Evolutionary conservation across 805 yeast species (phyloP).

Genomic region (Saturnispora kantuleensis): DNA sequence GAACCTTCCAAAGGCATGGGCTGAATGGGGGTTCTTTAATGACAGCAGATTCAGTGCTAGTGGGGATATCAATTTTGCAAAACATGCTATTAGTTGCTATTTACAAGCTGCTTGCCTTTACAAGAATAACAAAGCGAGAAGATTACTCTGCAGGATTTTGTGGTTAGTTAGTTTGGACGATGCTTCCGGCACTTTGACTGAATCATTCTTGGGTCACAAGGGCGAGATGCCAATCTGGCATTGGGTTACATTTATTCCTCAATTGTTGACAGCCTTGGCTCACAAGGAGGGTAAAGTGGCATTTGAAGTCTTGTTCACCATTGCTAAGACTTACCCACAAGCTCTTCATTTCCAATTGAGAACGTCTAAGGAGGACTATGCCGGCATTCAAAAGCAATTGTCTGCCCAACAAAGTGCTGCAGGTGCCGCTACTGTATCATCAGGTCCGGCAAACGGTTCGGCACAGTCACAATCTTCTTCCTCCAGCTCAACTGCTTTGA

Average conservation of each 20-base stretch:
- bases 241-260: slow-evolving; percentile 97
- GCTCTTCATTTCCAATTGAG: slow-evolving; percentile 93
- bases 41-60: slow-evolving; percentile 80
- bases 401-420: slow-evolving; percentile 23
- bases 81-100: slow-evolving; percentile 91
- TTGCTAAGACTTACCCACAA: slow-evolving; percentile 96
- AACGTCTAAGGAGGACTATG: slow-evolving; percentile 90
- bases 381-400: slow-evolving; percentile 70
- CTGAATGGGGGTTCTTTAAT: slow-evolving; percentile 97
- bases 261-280: slow-evolving; percentile 77
- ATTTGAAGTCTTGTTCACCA: slow-evolving; percentile 76
- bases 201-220: slow-evolving; percentile 82
- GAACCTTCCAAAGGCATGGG: slow-evolving; percentile 97
- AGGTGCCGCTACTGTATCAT: not conserved
- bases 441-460: slow-evolving; percentile 3
- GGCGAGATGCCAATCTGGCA: slow-evolving; percentile 99
- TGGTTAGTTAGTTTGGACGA: slow-evolving; percentile 94
- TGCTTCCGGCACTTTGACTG: slow-evolving; percentile 64
- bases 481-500: not conserved
- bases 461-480: slow-evolving; percentile 1
- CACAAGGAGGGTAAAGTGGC: slow-evolving; percentile 87
- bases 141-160: slow-evolving; percentile 75
- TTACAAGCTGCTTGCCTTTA: slow-evolving; percentile 96
- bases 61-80: slow-evolving; percentile 71
- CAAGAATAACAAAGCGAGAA: slow-evolving; percentile 85